Conservation (phyloP, 2,329 filamentous ascomycete genomes). For the Chalaropsis thielavioides region DNA sequence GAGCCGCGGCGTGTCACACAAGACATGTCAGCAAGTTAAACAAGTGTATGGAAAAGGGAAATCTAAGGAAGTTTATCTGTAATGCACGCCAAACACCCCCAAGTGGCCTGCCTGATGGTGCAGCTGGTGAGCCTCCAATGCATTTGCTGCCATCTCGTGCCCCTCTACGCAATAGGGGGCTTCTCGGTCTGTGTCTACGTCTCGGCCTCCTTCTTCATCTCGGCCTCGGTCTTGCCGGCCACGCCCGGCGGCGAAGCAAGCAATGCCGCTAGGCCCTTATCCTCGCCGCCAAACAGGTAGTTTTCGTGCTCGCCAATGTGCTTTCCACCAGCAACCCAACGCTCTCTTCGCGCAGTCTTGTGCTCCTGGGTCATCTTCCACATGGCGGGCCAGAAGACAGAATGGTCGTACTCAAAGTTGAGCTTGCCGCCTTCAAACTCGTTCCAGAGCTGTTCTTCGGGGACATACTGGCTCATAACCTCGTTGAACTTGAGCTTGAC, state of each 20-base stretch:
- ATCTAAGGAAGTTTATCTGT: neutral
- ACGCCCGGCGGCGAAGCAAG: slow-evolving; percentile 12
- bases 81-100: neutral
- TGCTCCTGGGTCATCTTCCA: slow-evolving; percentile 54
- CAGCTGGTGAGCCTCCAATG: slow-evolving; percentile 7
- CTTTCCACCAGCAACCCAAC: slow-evolving; percentile 72
- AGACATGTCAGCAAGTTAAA: neutral
- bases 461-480: slow-evolving; percentile 69
- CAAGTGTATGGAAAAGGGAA: neutral
- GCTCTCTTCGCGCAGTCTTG: slow-evolving; percentile 44
- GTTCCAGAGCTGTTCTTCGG: slow-evolving; percentile 67
- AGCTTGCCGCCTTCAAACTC: slow-evolving; percentile 60
- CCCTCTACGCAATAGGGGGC: slow-evolving; percentile 12
- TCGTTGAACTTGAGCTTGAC: slow-evolving; percentile 98
- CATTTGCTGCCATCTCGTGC: no score
- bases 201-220: neutral
- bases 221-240: slow-evolving; percentile 3
- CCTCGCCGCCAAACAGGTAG: slow-evolving; percentile 56
- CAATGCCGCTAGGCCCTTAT: slow-evolving; percentile 15
- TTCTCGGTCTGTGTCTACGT: slow-evolving; percentile 21
- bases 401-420: slow-evolving; percentile 84
- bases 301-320: slow-evolving; percentile 73
- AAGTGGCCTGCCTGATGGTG: neutral
- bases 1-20: neutral
- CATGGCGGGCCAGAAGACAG: slow-evolving; percentile 76